A percentile compares a stretch with the other conserved stretches of the same genome.
These are phyloP conservation scores for Prunus fruticosa DNA, from an alignment of 306 rosid species.

Conservation along the genomic window DNA sequence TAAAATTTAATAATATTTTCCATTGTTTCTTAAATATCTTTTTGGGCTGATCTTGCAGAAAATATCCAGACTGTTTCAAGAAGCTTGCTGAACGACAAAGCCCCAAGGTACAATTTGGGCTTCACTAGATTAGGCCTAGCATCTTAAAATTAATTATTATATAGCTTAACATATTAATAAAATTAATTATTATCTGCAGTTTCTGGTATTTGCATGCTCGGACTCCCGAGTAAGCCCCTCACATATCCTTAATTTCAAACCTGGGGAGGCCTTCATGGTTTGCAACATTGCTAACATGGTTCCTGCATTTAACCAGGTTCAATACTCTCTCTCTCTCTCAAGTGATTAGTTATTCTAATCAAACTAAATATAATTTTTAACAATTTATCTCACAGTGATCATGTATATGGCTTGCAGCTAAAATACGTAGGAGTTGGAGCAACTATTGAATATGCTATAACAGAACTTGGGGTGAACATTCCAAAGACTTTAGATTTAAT, in stretches of 20 bases:
- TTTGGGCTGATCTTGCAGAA: constrained; percentile 30
- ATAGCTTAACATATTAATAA: too few relatives aligned
- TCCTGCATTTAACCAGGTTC: constrained; percentile 58
- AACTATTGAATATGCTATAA: constrained; percentile 55
- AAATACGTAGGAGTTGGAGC: constrained; percentile 62
- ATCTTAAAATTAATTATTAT: too few relatives aligned
- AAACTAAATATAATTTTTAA: too few relatives aligned
- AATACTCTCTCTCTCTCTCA: neutral
- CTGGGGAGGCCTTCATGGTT: constrained; percentile 64
- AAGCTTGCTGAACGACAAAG: constrained; percentile 40
- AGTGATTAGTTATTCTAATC: too few relatives aligned
- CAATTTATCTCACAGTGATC: neutral
- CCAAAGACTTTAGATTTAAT: neutral
- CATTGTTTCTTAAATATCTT: neutral
- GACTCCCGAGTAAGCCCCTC: constrained; percentile 78
- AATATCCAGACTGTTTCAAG: neutral
- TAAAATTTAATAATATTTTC: neutral
- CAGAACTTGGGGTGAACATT: constrained; percentile 36
- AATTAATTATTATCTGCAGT: constrained; percentile 32
- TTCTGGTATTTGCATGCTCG: constrained; percentile 68
- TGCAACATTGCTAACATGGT: constrained; percentile 72
- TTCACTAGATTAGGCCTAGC: neutral
- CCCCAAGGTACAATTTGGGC: constrained; percentile 62
- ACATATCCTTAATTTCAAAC: constrained; percentile 45
- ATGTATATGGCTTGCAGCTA: constrained; percentile 26